Evolutionary conservation across 2,329 filamentous ascomycete species (phyloP), one percentile per base, ranked within the genome.

Genomic region (Colletotrichum euphorbiae): DNA sequence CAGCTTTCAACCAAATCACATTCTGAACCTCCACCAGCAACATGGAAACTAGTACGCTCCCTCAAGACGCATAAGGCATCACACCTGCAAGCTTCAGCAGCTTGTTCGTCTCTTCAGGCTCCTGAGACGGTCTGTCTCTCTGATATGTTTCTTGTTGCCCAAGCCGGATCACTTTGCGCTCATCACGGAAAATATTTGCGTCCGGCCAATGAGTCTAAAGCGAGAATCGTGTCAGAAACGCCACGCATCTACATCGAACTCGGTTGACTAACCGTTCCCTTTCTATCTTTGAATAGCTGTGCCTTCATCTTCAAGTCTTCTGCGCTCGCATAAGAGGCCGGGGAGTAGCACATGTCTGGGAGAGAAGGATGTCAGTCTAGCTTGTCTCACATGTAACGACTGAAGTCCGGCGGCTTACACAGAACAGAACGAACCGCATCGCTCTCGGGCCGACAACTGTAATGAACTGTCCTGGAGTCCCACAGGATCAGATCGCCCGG

Each of bases 181-280:
- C 28, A n/a, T 51, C 48, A 8, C 48, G 24, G 15, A 51, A 51
- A 15, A 51, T 51, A 28, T 51, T 51, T 1, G 48, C 48, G 48
- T 51, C 24, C 24, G 48, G 48, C 48, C 48, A 51, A 13, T 51
- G 48, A 7, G 48, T 51, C 48, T 51, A n/a, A 1, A 1, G 31
- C n/a, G 8, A 33, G 1, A n/a, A n/a, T n/a, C 33, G 33, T 33
- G 15, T 51, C 31, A 51, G 48, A 13, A 0, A 1, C 2, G 17
- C 0, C 0, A 1, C 1, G 17, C 0, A 0, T 1, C 15, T 28
- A n/a, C 0, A 9, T n/a, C 12, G n/a, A 8, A n/a, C 0, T 19
- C 48, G 11, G 17, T n/a, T 33, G 48, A 51, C 48, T 33, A 13
- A 51, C 48, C 24, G 48, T 33, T 0, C 48, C 48, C 21, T 28